phyloP scores from a whole-genome alignment of 164 flowering plant species.

The Kingdonia uniflora region DNA sequence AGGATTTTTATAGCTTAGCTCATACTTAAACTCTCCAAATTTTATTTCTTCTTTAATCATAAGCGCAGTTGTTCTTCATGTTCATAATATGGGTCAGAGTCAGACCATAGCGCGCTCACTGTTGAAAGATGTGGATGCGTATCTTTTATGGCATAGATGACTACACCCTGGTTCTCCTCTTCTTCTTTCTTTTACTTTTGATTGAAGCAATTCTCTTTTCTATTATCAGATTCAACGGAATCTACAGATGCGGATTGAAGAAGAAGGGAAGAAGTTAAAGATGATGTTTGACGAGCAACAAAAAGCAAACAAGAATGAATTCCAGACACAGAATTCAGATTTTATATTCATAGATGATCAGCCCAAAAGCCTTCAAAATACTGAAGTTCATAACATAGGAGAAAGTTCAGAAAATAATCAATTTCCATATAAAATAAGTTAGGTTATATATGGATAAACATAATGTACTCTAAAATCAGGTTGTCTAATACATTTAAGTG shows the following conservation, averaged over 20 bases:
- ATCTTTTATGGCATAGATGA: not conserved
- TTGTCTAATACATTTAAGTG: too few relatives aligned
- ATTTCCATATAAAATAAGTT: conserved; percentile 35
- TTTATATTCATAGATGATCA: conserved; percentile 14
- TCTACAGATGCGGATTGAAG: conserved; percentile 68
- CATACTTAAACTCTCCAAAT: too few relatives aligned
- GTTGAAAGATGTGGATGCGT: not conserved
- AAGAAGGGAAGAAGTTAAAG: conserved; percentile 64
- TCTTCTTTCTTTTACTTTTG: not conserved
- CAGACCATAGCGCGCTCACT: not conserved
- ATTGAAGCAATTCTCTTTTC: not conserved
- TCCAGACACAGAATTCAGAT: conserved; percentile 18
- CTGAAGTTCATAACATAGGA: conserved; percentile 16
- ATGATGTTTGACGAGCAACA: conserved; percentile 60
- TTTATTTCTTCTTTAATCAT: too few relatives aligned
- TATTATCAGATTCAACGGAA: conserved; percentile 46
- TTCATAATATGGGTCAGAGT: too few relatives aligned
- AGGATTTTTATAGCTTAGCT: too few relatives aligned
- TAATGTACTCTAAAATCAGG: too few relatives aligned
- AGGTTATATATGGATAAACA: not conserved
- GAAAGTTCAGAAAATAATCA: conserved; percentile 24
- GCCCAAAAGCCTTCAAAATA: conserved; percentile 19
- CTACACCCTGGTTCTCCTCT: not conserved
- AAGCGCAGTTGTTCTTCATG: too few relatives aligned
- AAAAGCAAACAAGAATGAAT: conserved; percentile 21